These are phyloP conservation scores for Haberlea rhodopensis DNA, from an alignment of 257 asterid genomes.

Conservation along the genomic window DNA sequence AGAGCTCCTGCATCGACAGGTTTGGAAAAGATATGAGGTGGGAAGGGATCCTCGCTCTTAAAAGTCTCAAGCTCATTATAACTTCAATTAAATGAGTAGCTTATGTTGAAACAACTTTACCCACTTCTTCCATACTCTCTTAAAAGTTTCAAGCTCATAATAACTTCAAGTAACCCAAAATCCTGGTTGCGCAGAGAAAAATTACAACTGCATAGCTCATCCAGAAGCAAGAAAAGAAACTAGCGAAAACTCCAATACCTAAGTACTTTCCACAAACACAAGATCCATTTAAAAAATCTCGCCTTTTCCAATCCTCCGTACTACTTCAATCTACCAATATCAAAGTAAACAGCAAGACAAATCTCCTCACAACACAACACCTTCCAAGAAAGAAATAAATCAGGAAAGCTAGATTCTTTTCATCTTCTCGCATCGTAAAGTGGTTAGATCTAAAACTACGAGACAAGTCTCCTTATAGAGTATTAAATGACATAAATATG, in stretches of 20 bases:
- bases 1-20: no score
- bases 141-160: no score
- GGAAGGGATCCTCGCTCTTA: no score
- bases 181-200: neutral
- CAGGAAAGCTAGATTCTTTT: no score
- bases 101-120: no score
- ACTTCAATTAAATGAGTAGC: no score
- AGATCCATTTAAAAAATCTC: neutral
- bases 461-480: neutral
- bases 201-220: neutral
- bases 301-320: neutral
- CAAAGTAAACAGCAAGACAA: neutral
- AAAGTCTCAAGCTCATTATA: no score
- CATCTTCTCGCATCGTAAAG: neutral
- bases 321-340: constrained; percentile 1
- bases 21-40: no score
- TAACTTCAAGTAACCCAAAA: neutral
- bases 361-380: neutral
- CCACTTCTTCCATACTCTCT: neutral
- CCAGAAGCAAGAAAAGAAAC: constrained; percentile 13
- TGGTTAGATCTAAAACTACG: constrained; percentile 24
- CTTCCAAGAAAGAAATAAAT: constrained; percentile 6
- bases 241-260: neutral
- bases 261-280: neutral
- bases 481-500: neutral